Base-by-base conservation (phyloP, 495 filamentous ascomycete genomes). In the Penicillium goetzii region DNA sequence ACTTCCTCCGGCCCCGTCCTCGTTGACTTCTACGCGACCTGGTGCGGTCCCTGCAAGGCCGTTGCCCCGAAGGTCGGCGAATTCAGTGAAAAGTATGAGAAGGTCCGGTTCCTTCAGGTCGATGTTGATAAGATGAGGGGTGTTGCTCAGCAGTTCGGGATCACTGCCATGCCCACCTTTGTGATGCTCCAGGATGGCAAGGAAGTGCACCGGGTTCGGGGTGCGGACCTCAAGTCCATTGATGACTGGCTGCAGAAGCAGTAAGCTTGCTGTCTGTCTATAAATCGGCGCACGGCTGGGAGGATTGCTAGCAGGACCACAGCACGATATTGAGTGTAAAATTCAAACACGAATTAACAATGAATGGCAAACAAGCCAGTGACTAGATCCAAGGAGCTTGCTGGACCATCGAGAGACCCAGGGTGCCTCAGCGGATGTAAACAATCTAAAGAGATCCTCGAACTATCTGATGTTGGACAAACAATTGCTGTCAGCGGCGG, bases 91-190 rank as follows among this genome's bases (percentile, higher is more conserved):
- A 73, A 77, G 21, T 83, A 82, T 73, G 34, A 80, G 58, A 76
- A 81, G 40, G 84, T 87, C 58, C 81, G 84, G 66, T 97, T 96
- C 76, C 85, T 85, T 80, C 95, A 96, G 83, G 73, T 97, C 71
- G 92, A 97, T 76, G 92, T 97, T 59, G 93, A 97, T 76, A 83
- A 89, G 62, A 77, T 93, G 33, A 81, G 89, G 53, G 84, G 88
- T 15, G 85, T 93, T 15, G 87, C 89, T 30, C 76, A 85, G 64
- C 85, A 94, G 69, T 85, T 90, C 51, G 80, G 83, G 61, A 85
- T 97, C 72, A 88, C 89, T 67, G 92, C 93, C 66, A 97, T 97
- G 93, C 93, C 93, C 36, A 96, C 93, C 17, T 96, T 97, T 76
- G 57, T 86, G 14, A 69, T 93, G 58, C 92, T 94, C 84, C 91